Evolutionary conservation across 2,329 filamentous ascomycete genomes (phyloP).

Genomic region (Nemania sp.): DNA sequence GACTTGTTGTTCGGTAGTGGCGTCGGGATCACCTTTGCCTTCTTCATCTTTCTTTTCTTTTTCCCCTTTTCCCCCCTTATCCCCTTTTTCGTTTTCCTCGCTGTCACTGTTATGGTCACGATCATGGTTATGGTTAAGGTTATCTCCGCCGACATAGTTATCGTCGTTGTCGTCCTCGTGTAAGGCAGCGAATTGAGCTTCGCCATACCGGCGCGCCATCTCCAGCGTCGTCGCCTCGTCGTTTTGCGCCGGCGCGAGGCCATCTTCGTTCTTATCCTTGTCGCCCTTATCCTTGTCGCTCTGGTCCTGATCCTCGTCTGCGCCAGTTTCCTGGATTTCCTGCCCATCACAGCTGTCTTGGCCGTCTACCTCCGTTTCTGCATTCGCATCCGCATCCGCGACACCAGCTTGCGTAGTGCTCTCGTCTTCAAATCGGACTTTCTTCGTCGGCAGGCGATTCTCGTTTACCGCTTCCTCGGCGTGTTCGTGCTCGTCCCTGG

Average conservation of each 20-base stretch:
- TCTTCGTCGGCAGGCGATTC: neutral
- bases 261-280: neutral
- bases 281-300: neutral
- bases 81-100: neutral
- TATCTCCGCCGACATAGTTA: neutral
- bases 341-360: too few species aligned
- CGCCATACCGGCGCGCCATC: neutral
- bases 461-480: neutral
- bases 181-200: neutral
- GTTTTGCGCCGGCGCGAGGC: neutral
- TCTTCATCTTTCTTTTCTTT: neutral
- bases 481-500: neutral
- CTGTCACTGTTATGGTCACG: neutral
- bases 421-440: neutral
- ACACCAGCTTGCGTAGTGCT: too few species aligned
- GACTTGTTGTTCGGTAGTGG: neutral
- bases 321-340: too few species aligned
- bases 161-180: neutral
- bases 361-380: too few species aligned
- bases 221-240: neutral
- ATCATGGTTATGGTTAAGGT: neutral
- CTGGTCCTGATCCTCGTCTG: too few species aligned
- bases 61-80: neutral
- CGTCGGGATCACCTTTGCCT: neutral
- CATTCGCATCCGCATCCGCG: too few species aligned